Evolutionary conservation across 2,329 filamentous ascomycete species (phyloP).

Genomic region (Thermomyces lanuginosus): DNA sequence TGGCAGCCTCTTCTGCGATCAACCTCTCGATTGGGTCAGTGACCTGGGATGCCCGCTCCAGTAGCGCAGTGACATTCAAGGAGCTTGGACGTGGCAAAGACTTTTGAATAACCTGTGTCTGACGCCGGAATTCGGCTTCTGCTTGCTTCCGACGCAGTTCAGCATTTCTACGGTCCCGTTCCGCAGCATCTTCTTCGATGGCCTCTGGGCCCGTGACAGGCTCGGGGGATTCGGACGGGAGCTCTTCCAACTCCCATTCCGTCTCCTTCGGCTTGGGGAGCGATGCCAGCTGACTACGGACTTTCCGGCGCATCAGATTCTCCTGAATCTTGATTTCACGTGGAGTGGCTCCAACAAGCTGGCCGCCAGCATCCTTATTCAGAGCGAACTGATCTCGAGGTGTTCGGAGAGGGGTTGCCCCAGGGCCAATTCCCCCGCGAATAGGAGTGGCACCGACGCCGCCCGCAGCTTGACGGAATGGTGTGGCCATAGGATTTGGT

Average conservation of each 20-base stretch:
- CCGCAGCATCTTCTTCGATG: conserved; percentile 51
- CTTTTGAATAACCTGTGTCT: conserved; percentile 82
- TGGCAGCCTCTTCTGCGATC: conserved; percentile 61
- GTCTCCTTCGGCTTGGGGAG: conserved; percentile 84
- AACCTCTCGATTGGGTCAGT: conserved; percentile 49
- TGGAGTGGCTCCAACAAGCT: conserved; percentile 57
- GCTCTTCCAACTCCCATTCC: conserved; percentile 75
- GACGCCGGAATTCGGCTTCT: conserved; percentile 56
- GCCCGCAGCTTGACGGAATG: conserved; percentile 47
- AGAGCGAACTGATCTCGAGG: conserved; percentile 76
- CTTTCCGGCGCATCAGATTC: conserved; percentile 47
- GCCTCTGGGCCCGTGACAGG: conserved; percentile 32
- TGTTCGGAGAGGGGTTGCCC: conserved; percentile 72
- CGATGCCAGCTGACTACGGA: conserved; percentile 50
- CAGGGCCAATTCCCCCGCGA: conserved; percentile 43
- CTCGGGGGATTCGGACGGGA: conserved; percentile 68
- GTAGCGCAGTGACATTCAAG: conserved; percentile 53
- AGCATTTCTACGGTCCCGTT: conserved; percentile 56
- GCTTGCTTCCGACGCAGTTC: conserved; percentile 46
- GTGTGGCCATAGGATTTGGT: conserved; percentile 88
- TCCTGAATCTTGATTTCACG: conserved; percentile 59
- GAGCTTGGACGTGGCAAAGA: conserved; percentile 59
- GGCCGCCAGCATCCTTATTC: conserved; percentile 52
- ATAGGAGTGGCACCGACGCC: conserved; percentile 52
- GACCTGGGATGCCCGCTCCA: conserved; percentile 45